Percentiles rank a stretch among this genome's conserved stretches.
Conservation (phyloP, 176 grass and related monocot species). For the Oryza coarctata region DNA sequence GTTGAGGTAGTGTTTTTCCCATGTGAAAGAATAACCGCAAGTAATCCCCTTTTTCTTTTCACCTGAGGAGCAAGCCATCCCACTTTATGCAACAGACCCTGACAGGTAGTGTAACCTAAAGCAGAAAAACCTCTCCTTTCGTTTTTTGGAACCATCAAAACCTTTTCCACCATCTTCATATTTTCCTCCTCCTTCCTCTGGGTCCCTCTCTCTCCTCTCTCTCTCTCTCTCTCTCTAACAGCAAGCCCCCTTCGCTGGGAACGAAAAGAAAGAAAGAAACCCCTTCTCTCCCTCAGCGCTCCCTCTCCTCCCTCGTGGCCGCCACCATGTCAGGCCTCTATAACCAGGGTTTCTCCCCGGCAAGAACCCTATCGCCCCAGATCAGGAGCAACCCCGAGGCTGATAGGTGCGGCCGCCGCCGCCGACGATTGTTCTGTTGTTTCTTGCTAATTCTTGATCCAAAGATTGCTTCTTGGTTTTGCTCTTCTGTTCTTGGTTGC, state of each 20-base stretch:
- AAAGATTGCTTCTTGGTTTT: slow-evolving; percentile 27
- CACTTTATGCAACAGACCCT: not conserved
- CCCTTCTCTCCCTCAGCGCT: too few relatives aligned
- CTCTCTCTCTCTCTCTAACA: too few relatives aligned
- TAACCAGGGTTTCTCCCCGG: slow-evolving; percentile 71
- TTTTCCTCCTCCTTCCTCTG: not conserved
- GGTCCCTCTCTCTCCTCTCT: not conserved
- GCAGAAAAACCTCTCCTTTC: not conserved
- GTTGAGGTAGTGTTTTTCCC: too few relatives aligned
- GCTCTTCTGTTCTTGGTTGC: not conserved
- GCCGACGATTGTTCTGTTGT: slow-evolving; percentile 1
- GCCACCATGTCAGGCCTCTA: slow-evolving; percentile 82
- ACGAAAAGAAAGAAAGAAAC: too few relatives aligned
- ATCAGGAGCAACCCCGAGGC: slow-evolving; percentile 66
- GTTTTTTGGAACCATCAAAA: not conserved
- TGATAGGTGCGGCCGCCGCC: slow-evolving; percentile 52
- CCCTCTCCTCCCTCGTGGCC: not conserved
- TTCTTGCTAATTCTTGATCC: slow-evolving; percentile 44
- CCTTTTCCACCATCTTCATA: not conserved
- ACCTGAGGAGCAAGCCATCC: not conserved
- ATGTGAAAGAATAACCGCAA: too few relatives aligned
- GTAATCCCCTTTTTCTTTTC: not conserved
- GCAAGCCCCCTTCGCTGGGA: not conserved
- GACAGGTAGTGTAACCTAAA: not conserved
- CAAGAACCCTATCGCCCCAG: slow-evolving; percentile 75